phyloP scores from a whole-genome alignment of 805 yeast genomes.

The Myxozyma kluyveri region DNA sequence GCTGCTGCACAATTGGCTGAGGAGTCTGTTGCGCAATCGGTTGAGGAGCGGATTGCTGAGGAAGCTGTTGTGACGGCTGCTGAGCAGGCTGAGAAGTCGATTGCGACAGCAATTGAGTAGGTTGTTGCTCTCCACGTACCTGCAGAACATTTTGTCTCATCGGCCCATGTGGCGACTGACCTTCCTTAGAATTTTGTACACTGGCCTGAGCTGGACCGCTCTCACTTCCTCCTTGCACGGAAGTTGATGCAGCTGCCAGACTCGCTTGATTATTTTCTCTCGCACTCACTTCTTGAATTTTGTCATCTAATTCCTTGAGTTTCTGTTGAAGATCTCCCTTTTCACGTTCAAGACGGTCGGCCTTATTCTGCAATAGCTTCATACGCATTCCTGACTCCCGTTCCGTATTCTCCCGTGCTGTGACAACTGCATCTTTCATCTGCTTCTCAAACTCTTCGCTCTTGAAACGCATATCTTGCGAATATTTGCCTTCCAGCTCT shows the following conservation, averaged over 20 bases:
- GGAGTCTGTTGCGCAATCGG: too few relatives aligned
- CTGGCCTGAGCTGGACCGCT: too few relatives aligned
- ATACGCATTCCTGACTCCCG: slow-evolving; percentile 60
- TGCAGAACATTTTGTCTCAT: not conserved
- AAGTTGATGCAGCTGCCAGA: not conserved
- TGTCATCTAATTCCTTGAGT: slow-evolving; percentile 32
- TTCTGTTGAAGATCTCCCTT: slow-evolving; percentile 27
- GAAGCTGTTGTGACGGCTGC: too few relatives aligned
- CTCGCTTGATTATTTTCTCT: not conserved
- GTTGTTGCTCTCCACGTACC: not conserved
- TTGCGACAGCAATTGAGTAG: too few relatives aligned
- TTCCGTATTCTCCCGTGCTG: slow-evolving; percentile 50
- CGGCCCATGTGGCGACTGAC: too few relatives aligned
- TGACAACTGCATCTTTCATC: slow-evolving; percentile 44
- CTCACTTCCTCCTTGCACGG: not conserved
- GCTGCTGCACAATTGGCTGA: too few relatives aligned
- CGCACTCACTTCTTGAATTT: not conserved
- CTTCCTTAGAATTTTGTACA: too few relatives aligned
- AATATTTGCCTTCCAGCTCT: slow-evolving; percentile 33
- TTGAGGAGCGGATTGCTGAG: too few relatives aligned
- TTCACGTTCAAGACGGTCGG: slow-evolving; percentile 51
- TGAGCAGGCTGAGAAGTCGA: too few relatives aligned
- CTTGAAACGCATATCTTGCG: slow-evolving; percentile 33
- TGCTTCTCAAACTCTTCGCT: slow-evolving; percentile 43
- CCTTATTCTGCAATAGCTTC: slow-evolving; percentile 52